Base-by-base conservation (phyloP, 2,329 filamentous ascomycete genomes). In the Lomentospora prolificans region DNA sequence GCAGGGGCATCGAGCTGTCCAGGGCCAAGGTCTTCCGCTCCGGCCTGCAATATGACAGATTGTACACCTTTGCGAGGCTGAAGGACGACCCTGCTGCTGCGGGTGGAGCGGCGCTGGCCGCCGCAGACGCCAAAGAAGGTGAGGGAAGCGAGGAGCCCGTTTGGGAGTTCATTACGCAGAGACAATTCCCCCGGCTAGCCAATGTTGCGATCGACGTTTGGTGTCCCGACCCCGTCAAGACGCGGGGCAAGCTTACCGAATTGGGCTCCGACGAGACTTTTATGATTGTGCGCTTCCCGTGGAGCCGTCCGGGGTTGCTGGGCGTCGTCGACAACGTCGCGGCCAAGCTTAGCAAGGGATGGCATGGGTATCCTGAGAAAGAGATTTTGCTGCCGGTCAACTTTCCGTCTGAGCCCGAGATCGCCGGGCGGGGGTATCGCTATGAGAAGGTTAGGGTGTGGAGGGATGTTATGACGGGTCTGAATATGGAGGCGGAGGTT, bases 31-130 rank as follows among this genome's bases (percentile, higher is more conserved):
- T 94, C 14, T 70, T 89, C 50, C 73, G 81, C 4, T 81, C 81
- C 2, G 90, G 90, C 2, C 75, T 95, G 57, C 80, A 86, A 66
- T 87, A 86, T 68, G 90, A 96, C 69, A 82, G 90, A 4, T 80
- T 92, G 61, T 95, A 90, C 72, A 86, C 83, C 51, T 89, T 96
- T 66, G 90, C 87, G 1, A 86, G 91, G 67, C 73, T 79, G 58
- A 73, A 73, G 39, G 28, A 55, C 12, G 33, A 4, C 24, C 50
- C 31, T 25, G 9, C 19, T 44, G 30, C 51, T 17, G 33, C 30
- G 4, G 8, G 4, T 24, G 46, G 24, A n/a, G 24, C 5, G 46
- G 46, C 17, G 4, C 46, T 4, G 31, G 22, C 19, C 6, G 50
- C 59, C n/a, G n/a, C n/a, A n/a, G 17, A 39, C 56, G 3, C 30